phyloP scores from a whole-genome alignment of 208 protist species.

The Phytomonas sp. region DNA sequence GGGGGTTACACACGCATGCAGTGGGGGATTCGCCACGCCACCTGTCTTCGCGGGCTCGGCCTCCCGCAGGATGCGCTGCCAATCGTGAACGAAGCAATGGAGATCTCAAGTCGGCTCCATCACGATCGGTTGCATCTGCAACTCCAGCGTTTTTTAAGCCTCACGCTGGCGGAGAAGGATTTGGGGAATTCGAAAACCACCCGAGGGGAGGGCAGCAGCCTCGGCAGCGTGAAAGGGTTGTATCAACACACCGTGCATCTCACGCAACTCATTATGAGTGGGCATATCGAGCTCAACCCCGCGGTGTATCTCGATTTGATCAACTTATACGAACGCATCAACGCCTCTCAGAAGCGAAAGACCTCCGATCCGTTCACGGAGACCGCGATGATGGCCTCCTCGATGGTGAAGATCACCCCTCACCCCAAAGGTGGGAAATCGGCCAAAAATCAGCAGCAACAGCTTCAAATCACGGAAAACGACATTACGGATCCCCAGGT shows the following conservation, averaged over 20 bases:
- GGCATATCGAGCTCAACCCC: slow-evolving; percentile 16
- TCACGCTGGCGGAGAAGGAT: slow-evolving; percentile 17
- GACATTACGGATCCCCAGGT: slow-evolving; percentile 29
- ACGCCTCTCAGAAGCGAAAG: too few species aligned
- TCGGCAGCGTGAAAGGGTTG: slow-evolving; percentile 15
- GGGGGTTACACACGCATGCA: slow-evolving; percentile 57
- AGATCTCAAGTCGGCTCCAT: slow-evolving; percentile 31
- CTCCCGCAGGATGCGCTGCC: slow-evolving; percentile 33
- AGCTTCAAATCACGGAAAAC: too few species aligned
- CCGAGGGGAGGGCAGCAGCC: slow-evolving; percentile 15
- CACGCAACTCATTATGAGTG: slow-evolving; percentile 29
- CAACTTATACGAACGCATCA: too few species aligned
- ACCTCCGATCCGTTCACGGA: neutral
- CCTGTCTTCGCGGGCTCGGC: slow-evolving; percentile 46
- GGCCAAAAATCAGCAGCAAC: too few species aligned
- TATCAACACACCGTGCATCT: slow-evolving; percentile 24
- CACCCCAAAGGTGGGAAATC: too few species aligned
- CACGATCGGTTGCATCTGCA: slow-evolving; percentile 69
- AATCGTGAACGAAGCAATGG: slow-evolving; percentile 32
- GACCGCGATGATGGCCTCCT: slow-evolving; percentile 2
- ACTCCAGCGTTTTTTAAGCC: slow-evolving; percentile 39
- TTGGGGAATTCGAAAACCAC: slow-evolving; percentile 9
- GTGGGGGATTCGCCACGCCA: slow-evolving; percentile 61
- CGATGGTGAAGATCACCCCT: too few species aligned
- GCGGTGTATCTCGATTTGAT: slow-evolving; percentile 1